phyloP scores from a whole-genome alignment of 192 early-diverging fungal genomes.

The Helicostylum pulchrum region DNA sequence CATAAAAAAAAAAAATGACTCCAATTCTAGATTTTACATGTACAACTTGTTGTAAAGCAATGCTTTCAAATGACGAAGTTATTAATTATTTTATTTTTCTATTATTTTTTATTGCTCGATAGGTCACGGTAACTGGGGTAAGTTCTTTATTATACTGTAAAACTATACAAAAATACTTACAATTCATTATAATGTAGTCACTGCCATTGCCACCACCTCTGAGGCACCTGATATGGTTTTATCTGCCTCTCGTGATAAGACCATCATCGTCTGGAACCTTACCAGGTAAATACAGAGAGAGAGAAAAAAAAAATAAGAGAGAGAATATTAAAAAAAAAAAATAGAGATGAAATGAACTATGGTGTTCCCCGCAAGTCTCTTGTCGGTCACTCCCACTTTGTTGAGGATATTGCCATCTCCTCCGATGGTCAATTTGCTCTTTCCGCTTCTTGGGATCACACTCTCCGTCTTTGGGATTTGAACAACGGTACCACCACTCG shows the following conservation, averaged over 20 bases:
- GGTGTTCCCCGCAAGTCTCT: conserved; percentile 88
- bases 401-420: conserved; percentile 97
- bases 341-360: conserved; percentile 85
- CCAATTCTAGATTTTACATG: no score
- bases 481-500: conserved; percentile 93
- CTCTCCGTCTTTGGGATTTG: conserved; percentile 98
- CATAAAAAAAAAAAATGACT: background rate
- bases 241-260: conserved; percentile 98
- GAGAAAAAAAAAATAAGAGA: background rate
- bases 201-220: conserved; percentile 94
- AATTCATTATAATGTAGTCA: conserved; percentile 65
- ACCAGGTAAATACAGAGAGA: conserved; percentile 37
- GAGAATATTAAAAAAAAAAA: background rate
- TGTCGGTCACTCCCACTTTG: conserved; percentile 98
- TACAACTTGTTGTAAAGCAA: no score
- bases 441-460: conserved; percentile 99
- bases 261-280: conserved; percentile 97
- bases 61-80: no score
- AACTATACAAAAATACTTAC: no score
- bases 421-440: conserved; percentile 98
- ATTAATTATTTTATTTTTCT: no score
- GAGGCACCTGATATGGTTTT: conserved; percentile 97
- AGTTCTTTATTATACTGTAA: no score
- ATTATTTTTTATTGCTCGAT: background rate
- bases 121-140: conserved; percentile 43